A percentile compares a stretch with the other conserved stretches of the same genome.
These are phyloP conservation scores for Linum trigynum DNA, from an alignment of 345 rosid species.

Conservation along the genomic window DNA sequence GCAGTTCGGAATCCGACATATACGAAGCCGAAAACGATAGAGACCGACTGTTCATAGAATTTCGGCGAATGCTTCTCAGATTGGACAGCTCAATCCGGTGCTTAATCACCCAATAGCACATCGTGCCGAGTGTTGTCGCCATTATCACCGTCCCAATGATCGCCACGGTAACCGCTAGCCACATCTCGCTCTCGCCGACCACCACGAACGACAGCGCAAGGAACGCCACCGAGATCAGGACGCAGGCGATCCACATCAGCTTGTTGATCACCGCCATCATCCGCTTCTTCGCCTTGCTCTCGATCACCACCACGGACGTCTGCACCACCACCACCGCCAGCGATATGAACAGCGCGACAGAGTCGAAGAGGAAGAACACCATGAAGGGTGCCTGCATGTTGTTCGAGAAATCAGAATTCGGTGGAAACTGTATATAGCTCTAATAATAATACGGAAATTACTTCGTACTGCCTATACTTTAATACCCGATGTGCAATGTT, in stretches of 20 bases:
- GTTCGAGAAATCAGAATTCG: too few species aligned
- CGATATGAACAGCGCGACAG: slow-evolving; percentile 82
- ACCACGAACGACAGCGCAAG: slow-evolving; percentile 73
- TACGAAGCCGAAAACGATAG: slow-evolving; percentile 48
- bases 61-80: slow-evolving; percentile 50
- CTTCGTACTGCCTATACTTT: too few species aligned
- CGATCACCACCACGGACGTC: slow-evolving; percentile 88
- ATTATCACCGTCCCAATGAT: slow-evolving; percentile 70
- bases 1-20: slow-evolving; percentile 55
- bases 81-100: slow-evolving; percentile 77
- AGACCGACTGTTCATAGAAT: slow-evolving; percentile 50
- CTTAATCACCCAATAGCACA: slow-evolving; percentile 84
- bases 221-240: slow-evolving; percentile 65
- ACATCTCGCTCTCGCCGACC: slow-evolving; percentile 57
- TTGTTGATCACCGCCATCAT: slow-evolving; percentile 93
- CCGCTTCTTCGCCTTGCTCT: slow-evolving; percentile 87
- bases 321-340: slow-evolving; percentile 91
- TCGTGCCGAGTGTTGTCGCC: slow-evolving; percentile 84
- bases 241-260: slow-evolving; percentile 93
- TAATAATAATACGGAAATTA: too few species aligned
- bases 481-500: slow-evolving; percentile 35
- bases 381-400: slow-evolving; percentile 47
- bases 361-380: slow-evolving; percentile 75
- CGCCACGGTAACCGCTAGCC: slow-evolving; percentile 78
- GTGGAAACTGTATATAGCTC: too few species aligned